Conservation (phyloP, 2,329 filamentous ascomycete genomes). For the Coniochaeta sp. region DNA sequence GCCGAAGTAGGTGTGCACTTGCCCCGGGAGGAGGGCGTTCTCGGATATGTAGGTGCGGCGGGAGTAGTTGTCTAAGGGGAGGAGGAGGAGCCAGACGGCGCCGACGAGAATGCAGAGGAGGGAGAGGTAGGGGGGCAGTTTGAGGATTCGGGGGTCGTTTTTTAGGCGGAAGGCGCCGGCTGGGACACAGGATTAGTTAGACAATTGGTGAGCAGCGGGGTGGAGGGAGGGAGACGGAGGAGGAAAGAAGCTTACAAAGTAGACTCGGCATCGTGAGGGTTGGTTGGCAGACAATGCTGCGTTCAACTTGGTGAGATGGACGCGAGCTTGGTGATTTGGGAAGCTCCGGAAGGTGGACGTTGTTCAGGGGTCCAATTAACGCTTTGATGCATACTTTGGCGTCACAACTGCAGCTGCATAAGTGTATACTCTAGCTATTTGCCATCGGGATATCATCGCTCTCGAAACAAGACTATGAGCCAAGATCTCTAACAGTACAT, state of each 20-base stretch:
- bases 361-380: conserved; percentile 3
- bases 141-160: conserved; percentile 73
- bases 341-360: background rate
- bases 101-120: conserved; percentile 78
- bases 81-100: conserved; percentile 79
- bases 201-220: background rate
- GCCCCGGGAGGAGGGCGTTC: conserved; percentile 89
- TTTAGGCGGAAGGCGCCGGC: conserved; percentile 63
- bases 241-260: conserved; percentile 33
- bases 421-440: too few species aligned
- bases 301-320: background rate
- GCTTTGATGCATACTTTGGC: background rate
- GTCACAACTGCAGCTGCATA: too few species aligned
- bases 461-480: too few species aligned
- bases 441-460: too few species aligned
- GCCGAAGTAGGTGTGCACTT: conserved; percentile 96
- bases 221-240: background rate
- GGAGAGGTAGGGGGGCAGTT: conserved; percentile 82
- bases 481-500: background rate
- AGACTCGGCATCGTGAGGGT: conserved; percentile 41
- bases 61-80: conserved; percentile 87
- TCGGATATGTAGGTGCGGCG: conserved; percentile 93
- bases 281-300: conserved; percentile 2
- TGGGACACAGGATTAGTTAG: conserved; percentile 20
- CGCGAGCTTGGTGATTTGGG: background rate